These are phyloP conservation scores for Sphaceloma murrayae DNA, from an alignment of 2,329 filamentous ascomycete species.

Conservation along the genomic window DNA sequence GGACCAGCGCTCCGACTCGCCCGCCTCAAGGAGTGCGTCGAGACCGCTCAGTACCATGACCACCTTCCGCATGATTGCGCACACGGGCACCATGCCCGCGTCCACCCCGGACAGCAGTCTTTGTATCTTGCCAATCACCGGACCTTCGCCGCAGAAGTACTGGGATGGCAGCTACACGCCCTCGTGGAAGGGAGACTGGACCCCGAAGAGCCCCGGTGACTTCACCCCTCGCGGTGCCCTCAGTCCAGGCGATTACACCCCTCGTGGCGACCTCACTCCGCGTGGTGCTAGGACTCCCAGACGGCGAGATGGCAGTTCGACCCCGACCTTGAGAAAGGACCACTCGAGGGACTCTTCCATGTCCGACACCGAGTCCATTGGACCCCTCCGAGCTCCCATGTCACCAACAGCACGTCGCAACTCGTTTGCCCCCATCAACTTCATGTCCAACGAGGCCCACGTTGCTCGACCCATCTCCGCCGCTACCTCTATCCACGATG, in stretches of 20 bases:
- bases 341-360: conserved; percentile 12
- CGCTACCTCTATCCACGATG: conserved; percentile 14
- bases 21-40: not conserved
- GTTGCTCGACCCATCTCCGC: conserved; percentile 15
- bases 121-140: conserved; percentile 15
- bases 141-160: conserved; percentile 15
- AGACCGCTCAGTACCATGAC: conserved; percentile 9
- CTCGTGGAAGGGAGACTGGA: conserved; percentile 14
- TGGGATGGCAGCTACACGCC: conserved; percentile 16
- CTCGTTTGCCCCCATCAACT: conserved; percentile 14
- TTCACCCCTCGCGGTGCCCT: conserved; percentile 11
- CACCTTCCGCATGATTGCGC: conserved; percentile 15
- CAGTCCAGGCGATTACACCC: conserved; percentile 10
- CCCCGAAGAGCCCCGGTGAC: conserved; percentile 14
- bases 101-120: conserved; percentile 13
- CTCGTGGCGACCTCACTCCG: conserved; percentile 1
- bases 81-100: conserved; percentile 13
- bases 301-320: conserved; percentile 3
- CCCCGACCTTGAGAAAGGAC: not conserved
- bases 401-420: conserved; percentile 1
- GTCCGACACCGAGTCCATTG: conserved; percentile 13
- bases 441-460: conserved; percentile 16
- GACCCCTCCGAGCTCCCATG: not conserved
- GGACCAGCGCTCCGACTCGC: conserved; percentile 8
- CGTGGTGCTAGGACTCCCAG: conserved; percentile 8